These are phyloP conservation scores for Salmacisia buchloeana DNA, from an alignment of 1,284 basidiomycete genomes.

Conservation along the genomic window DNA sequence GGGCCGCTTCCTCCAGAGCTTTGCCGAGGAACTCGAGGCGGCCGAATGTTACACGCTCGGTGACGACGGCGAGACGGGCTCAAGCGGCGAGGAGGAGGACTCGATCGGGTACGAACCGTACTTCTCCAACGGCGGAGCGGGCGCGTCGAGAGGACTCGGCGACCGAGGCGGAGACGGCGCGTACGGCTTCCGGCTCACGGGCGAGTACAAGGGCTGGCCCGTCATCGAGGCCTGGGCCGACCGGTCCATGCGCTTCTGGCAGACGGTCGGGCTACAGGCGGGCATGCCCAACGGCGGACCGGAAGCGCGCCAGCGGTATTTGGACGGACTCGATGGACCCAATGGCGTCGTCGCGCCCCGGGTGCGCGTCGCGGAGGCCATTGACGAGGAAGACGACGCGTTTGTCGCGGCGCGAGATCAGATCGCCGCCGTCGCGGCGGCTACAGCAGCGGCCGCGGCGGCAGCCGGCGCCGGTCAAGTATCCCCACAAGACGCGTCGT, in stretches of 20 bases:
- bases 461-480: not conserved
- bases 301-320: not conserved
- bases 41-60: constrained; percentile 59
- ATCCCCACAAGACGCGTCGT: too few relatives aligned
- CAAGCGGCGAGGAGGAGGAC: constrained; percentile 41
- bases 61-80: constrained; percentile 19
- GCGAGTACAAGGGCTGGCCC: constrained; percentile 47
- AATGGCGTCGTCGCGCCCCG: not conserved
- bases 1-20: constrained; percentile 87
- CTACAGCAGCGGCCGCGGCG: not conserved
- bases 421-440: not conserved
- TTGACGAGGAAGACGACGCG: not conserved
- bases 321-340: not conserved
- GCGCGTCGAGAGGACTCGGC: constrained; percentile 34
- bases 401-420: not conserved
- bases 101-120: constrained; percentile 46
- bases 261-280: constrained; percentile 31
- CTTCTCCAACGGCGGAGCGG: constrained; percentile 34
- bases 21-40: constrained; percentile 85
- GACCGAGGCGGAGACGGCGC: constrained; percentile 40
- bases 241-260: constrained; percentile 40
- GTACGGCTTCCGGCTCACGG: constrained; percentile 37
- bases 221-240: constrained; percentile 49
- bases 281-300: constrained; percentile 20
- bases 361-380: not conserved